Conservation (phyloP, 2,329 filamentous ascomycete species). For the Colletotrichum sidae region DNA sequence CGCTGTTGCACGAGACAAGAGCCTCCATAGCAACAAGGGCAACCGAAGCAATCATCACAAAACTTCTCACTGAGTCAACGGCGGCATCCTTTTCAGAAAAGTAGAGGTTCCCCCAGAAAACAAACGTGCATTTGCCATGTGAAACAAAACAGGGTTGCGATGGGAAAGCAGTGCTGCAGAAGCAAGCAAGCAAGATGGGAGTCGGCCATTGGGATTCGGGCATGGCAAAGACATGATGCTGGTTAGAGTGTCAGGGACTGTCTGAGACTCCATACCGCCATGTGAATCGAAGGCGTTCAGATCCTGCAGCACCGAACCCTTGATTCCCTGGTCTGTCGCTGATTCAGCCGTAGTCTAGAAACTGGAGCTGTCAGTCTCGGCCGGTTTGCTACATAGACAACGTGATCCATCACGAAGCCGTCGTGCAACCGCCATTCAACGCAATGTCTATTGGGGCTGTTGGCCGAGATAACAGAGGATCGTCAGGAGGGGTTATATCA, state of each 20-base stretch:
- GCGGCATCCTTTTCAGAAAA: too few species aligned
- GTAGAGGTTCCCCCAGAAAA: background rate
- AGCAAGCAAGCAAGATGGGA: background rate
- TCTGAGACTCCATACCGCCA: slow-evolving; percentile 10
- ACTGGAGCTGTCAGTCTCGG: background rate
- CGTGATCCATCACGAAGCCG: slow-evolving; percentile 10
- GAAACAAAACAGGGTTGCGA: background rate
- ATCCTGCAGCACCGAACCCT: slow-evolving; percentile 11
- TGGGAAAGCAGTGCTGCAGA: background rate
- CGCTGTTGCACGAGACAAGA: slow-evolving; percentile 2
- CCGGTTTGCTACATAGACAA: background rate
- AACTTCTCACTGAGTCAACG: background rate
- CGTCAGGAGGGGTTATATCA: slow-evolving; percentile 7
- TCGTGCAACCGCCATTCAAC: slow-evolving; percentile 24
- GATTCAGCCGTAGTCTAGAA: too few species aligned
- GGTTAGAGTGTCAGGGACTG: background rate
- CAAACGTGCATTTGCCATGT: background rate
- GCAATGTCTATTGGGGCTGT: slow-evolving; percentile 3
- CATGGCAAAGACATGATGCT: background rate
- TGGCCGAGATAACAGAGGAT: background rate
- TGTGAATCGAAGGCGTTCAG: background rate
- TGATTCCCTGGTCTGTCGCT: background rate
- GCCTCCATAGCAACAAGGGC: background rate
- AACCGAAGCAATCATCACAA: background rate
- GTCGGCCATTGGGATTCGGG: background rate